Conservation (phyloP, 208 protist genomes). For the Strigomonas culicis region DNA sequence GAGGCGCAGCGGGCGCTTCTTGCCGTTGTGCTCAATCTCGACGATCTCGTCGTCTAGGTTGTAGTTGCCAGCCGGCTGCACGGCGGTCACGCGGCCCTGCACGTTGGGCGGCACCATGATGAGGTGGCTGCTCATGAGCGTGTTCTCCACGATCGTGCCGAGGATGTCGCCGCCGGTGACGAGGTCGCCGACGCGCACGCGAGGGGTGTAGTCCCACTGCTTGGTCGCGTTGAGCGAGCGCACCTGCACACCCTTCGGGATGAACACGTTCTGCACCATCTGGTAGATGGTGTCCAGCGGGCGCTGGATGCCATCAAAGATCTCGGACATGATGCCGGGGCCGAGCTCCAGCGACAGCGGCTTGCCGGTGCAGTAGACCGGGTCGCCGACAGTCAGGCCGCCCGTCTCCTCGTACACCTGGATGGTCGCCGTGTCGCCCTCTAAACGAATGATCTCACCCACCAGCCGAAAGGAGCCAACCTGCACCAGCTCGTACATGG, state of each 20-base stretch:
- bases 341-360: slow-evolving; percentile 99
- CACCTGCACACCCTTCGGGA: slow-evolving; percentile 98
- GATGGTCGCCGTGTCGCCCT: slow-evolving; percentile 99
- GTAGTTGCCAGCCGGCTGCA: slow-evolving; percentile 94
- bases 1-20: slow-evolving; percentile 89
- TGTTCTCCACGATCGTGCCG: slow-evolving; percentile 96
- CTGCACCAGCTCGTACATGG: slow-evolving; percentile 99
- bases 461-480: slow-evolving; percentile 98
- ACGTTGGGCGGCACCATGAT: slow-evolving; percentile 97
- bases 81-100: slow-evolving; percentile 91
- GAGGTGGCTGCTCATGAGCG: slow-evolving; percentile 94
- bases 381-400: slow-evolving; percentile 99
- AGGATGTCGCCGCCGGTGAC: slow-evolving; percentile 97
- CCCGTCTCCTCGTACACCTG: slow-evolving; percentile 99
- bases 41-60: slow-evolving; percentile 92
- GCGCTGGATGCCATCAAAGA: slow-evolving; percentile 99
- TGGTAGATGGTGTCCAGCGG: slow-evolving; percentile 98
- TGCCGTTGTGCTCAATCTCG: slow-evolving; percentile 92
- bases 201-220: slow-evolving; percentile 96
- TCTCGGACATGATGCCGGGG: slow-evolving; percentile 99
- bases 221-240: slow-evolving; percentile 92
- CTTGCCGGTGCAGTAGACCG: slow-evolving; percentile 98
- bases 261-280: slow-evolving; percentile 96
- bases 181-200: slow-evolving; percentile 94
- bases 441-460: slow-evolving; percentile 99